Evolutionary conservation across 768 basidiomycete genomes (phyloP), one percentile per base, ranked within the genome.

Genomic region (Lentinula boryana): DNA sequence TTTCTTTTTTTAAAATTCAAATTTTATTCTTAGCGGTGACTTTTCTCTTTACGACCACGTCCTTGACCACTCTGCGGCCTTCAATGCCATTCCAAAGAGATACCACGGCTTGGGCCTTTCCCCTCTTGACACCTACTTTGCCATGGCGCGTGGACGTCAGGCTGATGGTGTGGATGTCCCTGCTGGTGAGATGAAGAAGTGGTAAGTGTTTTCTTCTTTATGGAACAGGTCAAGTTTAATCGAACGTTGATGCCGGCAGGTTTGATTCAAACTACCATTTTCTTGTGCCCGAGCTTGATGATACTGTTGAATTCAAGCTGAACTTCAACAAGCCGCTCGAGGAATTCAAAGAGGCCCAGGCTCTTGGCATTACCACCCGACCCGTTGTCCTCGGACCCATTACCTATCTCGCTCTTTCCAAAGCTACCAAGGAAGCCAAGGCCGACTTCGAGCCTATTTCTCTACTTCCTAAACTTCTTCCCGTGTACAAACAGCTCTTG

Each of bases 171-270:
- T 98, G 68, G 97, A 99, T 78, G 94, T 98, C 65, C 93, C 93
- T 54, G 94, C 95, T 52, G 93, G 85, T 65, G 95, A 98, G 81
- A 98, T 98, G 97, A 98, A 97, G 85, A 98, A 98, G 78, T 99
- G 97, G 96, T 93, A 71, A 68, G 87, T 79, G 18, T 13, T 1
- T 36, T 18, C 3, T 33, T 40, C 43, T 48, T 40, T 36, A 27
- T 18, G 7, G 36, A 8, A 60, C 32, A 58, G 60, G 32, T 63
- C 41, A 38, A 43, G 35, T 38, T 27, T 36, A 23, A 61, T 35
- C 16, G 13, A 35, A 48, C 36, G 43, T 64, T 18, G 13, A 9
- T n/a, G 2, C 13, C 36, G 12, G 7, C 16, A 95, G 93, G 94
- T 96, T 95, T 74, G 94, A 97, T 78, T 95, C 93, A 55, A 98